Percentiles rank a stretch among this genome's conserved stretches.
Evolutionary conservation across 2,329 filamentous ascomycete genomes (phyloP).

Genomic region (Colletotrichum nymphaeae): DNA sequence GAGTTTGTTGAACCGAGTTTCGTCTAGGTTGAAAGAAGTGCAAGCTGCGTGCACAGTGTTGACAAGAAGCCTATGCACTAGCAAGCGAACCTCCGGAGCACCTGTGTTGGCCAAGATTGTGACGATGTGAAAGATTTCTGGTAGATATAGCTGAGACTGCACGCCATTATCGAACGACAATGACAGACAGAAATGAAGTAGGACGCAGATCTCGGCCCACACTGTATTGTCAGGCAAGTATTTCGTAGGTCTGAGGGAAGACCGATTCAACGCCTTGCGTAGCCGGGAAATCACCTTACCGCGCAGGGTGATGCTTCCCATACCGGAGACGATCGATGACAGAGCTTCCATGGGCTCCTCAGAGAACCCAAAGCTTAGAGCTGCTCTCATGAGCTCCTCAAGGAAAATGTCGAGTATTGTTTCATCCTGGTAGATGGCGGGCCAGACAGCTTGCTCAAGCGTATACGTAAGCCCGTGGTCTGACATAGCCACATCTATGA

Average conservation of each 20-base stretch:
- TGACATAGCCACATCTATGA: constrained; percentile 73
- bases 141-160: constrained; percentile 75
- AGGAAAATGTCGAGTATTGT: constrained; percentile 74
- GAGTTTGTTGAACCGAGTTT: constrained; percentile 66
- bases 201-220: constrained; percentile 76
- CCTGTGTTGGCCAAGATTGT: constrained; percentile 78
- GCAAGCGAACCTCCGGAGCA: constrained; percentile 63
- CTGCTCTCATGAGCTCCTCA: constrained; percentile 74
- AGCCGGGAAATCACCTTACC: constrained; percentile 74
- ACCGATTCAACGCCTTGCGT: constrained; percentile 74
- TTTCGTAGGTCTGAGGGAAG: constrained; percentile 74
- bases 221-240: constrained; percentile 74
- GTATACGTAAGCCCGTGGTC: constrained; percentile 69
- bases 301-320: constrained; percentile 73
- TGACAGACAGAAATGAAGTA: constrained; percentile 74
- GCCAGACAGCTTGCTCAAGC: constrained; percentile 75
- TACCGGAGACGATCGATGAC: constrained; percentile 70
- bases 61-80: constrained; percentile 72
- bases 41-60: constrained; percentile 77
- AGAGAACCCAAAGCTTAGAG: constrained; percentile 66
- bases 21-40: constrained; percentile 73
- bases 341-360: constrained; percentile 70
- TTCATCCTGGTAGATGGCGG: constrained; percentile 72
- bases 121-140: constrained; percentile 77
- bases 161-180: constrained; percentile 76